phyloP scores from a whole-genome alignment of 2,329 filamentous ascomycete species.

The Conoideocrella luteorostrata region DNA sequence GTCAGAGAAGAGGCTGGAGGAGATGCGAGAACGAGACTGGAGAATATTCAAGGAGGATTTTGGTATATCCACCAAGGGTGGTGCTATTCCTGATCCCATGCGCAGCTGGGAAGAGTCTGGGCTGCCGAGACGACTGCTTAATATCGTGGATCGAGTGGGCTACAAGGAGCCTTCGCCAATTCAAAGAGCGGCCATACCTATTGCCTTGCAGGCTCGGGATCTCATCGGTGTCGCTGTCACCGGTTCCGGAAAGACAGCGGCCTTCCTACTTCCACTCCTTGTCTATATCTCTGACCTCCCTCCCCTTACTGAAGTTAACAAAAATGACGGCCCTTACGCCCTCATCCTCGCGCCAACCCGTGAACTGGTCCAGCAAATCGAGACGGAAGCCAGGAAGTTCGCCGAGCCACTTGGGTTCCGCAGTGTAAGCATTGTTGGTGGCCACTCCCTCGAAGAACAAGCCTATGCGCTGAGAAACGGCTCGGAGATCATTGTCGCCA shows the following conservation, averaged over 20 bases:
- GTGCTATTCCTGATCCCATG: conserved; percentile 91
- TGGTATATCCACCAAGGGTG: conserved; percentile 91
- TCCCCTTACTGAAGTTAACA: conserved; percentile 74
- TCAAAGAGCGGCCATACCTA: conserved; percentile 90
- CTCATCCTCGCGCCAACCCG: conserved; percentile 94
- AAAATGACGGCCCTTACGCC: conserved; percentile 94
- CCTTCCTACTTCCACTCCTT: conserved; percentile 84
- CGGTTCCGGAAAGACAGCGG: conserved; percentile 96
- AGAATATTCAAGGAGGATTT: conserved; percentile 99
- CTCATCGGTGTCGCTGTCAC: conserved; percentile 98
- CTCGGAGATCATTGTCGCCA: conserved; percentile 97
- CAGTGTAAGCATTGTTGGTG: conserved; percentile 96
- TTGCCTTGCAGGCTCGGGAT: conserved; percentile 85
- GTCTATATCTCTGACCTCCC: conserved; percentile 93
- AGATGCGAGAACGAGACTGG: conserved; percentile 98
- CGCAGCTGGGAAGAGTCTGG: conserved; percentile 84
- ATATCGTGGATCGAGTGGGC: conserved; percentile 77
- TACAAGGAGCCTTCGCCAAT: conserved; percentile 90
- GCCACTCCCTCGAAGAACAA: conserved; percentile 91
- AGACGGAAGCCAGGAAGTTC: conserved; percentile 89
- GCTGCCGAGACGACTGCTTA: conserved; percentile 68
- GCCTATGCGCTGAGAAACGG: conserved; percentile 84
- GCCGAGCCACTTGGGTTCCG: conserved; percentile 85
- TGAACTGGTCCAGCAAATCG: conserved; percentile 96
- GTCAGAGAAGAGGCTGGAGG: conserved; percentile 84